Evolutionary conservation across 2,329 filamentous ascomycete genomes (phyloP), one percentile per base, ranked within the genome.

Genomic region (Chrysoporthe deuterocubensis): DNA sequence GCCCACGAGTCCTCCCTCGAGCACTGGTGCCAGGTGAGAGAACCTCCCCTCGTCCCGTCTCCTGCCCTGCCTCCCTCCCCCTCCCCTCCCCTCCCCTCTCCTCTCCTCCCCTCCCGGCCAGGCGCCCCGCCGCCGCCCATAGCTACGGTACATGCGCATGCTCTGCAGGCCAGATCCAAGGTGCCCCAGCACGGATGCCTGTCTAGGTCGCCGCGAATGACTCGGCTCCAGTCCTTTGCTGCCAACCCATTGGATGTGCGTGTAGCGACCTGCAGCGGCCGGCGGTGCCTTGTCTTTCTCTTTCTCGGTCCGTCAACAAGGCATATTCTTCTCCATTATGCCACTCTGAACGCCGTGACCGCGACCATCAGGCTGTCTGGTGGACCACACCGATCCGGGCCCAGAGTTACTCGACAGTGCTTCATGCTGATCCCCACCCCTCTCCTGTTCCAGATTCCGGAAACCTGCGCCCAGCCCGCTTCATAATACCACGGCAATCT

Each of bases 391-490:
- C 26, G 26, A 26, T 26, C 26, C 11, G 59, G 11, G 59, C 60
- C 34, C 57, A 54, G 59, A 63, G 43, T 37, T 54, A 46, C 50
- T 40, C 52, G 16, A 54, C 44, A 64, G 74, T 79, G 73, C 74
- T 69, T 68, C 72, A 74, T 76, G 71, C 74, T 77, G 71, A 77
- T 69, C 70, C 69, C 72, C 71, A 71, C 65, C 65, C 67, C 52
- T 74, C 70, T 72, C 73, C 69, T 66, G 65, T 69, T 70, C 64
- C 74, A 87, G 85, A 81, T 83, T 81, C 64, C 79, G 82, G 75
- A 83, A 80, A 74, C 75, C 80, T 66, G 78, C 81, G 70, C 82
- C 84, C 57, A 87, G 84, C 73, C 84, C 85, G 71, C 78, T 86
- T 60, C 80, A 81, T 68, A 80, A 81, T 67, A 81, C 74, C 71